Base-by-base conservation (phyloP, 2,329 filamentous ascomycete species). In the Ophidiomyces ophidiicola region DNA sequence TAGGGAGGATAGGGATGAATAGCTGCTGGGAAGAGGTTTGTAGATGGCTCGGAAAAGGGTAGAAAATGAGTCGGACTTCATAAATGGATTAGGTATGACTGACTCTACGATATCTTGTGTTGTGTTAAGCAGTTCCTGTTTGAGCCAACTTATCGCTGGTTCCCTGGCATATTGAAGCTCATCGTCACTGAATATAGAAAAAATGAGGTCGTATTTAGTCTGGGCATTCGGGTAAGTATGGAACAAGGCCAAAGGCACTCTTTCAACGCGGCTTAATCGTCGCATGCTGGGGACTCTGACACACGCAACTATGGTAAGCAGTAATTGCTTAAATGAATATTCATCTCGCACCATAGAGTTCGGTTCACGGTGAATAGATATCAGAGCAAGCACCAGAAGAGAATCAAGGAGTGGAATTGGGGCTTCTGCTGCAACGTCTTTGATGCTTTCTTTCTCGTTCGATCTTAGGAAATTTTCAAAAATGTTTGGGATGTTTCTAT, bases 141-240 rank as follows among this genome's bases (percentile, higher is more conserved):
- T 77, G 23, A 77, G 58, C 74, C 74, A 78, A 23, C 68, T 66
- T 4, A 78, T 67, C 2, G 72, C 73, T 29, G 67, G 68, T 24
- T 71, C 70, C 48, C 72, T 72, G 25, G 72, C 63, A 11, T 71
- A 70, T 32, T 68, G 64, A 42, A 71, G 67, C 0, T 63, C 62
- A 12, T 69, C 69, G 35, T 74, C 62, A 45, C 73, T 68, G 3
- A 76, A 58, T 2, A 72, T 70, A 31, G 69, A 67, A 3, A 66
- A 62, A 38, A 76, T 72, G 46, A 75, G 66, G 3, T 67, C 68
- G 21, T 73, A 61, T 2, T 71, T 66, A 1, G 66, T 63, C 5
- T 63, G 50, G 19, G 69, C 62, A 6, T 69, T 68, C 3, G 71
- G 68, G 39, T 76, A 68, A 2, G 64, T 71, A 43, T 70, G 67